Base-by-base conservation (phyloP, 1,284 basidiomycete genomes). In the Trichosporon inkin region DNA sequence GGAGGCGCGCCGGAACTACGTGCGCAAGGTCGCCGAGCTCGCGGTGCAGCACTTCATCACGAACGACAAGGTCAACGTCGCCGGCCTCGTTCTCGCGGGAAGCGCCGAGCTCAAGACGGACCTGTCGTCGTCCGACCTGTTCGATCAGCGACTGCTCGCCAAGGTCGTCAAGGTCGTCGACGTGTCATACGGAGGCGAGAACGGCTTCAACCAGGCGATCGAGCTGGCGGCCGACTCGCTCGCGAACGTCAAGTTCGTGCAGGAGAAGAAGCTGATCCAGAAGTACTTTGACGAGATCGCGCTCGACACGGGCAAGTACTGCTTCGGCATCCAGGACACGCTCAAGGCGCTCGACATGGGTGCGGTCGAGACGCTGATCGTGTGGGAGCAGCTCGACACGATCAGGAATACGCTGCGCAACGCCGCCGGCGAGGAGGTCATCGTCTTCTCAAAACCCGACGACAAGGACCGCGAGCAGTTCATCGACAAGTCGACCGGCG, bases 281-380 rank as follows among this genome's bases (percentile, higher is more conserved):
- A 92, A 86, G 77, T 99, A 98, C 83, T 98, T 99, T 79, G 95
- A 99, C 76, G 96, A 99, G 81, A 99, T 99, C 80, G 95, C 93
- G 65, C 90, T 92, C 77, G 95, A 99, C 76, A 95, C 92, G 19
- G 92, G 88, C 72, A 92, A 90, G 79, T 99, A 97, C 82, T 98
- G 95, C 81, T 99, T 97, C 76, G 96, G 95, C 80, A 85, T 99
- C 64, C 90, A 91, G 16, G 96, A 99, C 77, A 99, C 96, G 0
- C 85, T 99, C 70, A 97, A 96, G 78, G 93, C 89, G 37, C 85
- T 99, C 54, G 96, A 99, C 72, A 86, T 99, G 61, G 96, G 96
- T 71, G 89, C 96, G 6, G 90, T 96, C 36, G 96, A 99, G 81
- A 98, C 93, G 1, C 81, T 99, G 61, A 92, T 99, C 68, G 95